Evolutionary conservation across 2,329 filamentous ascomycete species (phyloP), one percentile per base, ranked within the genome.

Genomic region (Beauveria caledonica): DNA sequence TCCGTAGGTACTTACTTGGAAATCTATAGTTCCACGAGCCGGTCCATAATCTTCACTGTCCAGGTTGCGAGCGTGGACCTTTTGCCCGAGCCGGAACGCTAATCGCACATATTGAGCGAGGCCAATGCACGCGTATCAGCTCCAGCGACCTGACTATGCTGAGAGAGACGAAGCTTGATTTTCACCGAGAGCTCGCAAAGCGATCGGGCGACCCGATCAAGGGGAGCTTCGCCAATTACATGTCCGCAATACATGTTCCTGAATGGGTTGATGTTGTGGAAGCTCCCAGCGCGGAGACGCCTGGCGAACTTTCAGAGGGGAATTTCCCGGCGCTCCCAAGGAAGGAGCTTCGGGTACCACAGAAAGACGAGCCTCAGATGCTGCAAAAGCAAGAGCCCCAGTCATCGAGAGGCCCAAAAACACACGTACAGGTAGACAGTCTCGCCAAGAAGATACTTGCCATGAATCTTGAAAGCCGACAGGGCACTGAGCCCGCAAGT

Each of bases 71-170:
- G 0, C 62, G 66, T 0, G 69, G 65, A 2, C 68, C 68, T 1
- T 82, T 80, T 60, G 51, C 36, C 0, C 69, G 72, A 1, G 68
- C 77, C 0, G 70, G 72, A 1, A 63, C 55, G 0, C 72, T 81
- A 40, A 73, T 82, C 57, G 42, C 62, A 1, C 81, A 84, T 54
- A 71, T 83, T 3, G 79, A 83, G 66, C 63, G 64, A 2, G 66
- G 70, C 25, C 58, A 72, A 1, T 84, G 81, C 62, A 58, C 56
- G 3, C 56, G 42, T 0, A 73, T 83, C 60, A 68, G 64, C 27
- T 66, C 66, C 3, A 60, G 62, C 0, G 63, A 71, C 1, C 62
- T 80, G 13, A 69, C 72, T 9, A 62, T 67, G 8, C 63, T 69
- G 19, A 73, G 77, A 3, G 66, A 74, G 46, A 64, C 72, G 59